Evolutionary conservation across 257 asterid genomes (phyloP), one percentile per base, ranked within the genome.

Genomic region (Osmanthus fragrans): DNA sequence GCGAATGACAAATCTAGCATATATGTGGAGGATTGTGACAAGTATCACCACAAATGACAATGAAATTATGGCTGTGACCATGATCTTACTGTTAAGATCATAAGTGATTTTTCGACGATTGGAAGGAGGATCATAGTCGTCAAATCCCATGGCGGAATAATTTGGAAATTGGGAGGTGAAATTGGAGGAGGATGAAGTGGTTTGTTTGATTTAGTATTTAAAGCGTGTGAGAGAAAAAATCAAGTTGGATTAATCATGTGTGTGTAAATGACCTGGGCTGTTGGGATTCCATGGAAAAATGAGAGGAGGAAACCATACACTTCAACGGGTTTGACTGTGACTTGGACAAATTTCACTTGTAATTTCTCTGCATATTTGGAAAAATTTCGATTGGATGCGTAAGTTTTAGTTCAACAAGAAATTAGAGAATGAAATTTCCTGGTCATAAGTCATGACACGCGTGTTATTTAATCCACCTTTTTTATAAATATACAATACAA

Each of bases 21-120:
- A 94, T 23, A 94, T 23, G 67, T 94, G 97, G 66, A 94, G 96
- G 45, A 90, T 13, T 0, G 87, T 72, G 64, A 91, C 92, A 19
- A 92, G 67, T 7, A 91, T 4, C 11, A 91, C 88, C 4, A 92
- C 94, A 5, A 86, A 34, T 2, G 97, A 84, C 76, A 94, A 72
- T 0, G 98, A 91, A 27, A 90, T 73, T 3, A 94, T 91, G 42
- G 96, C 98, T 0, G 87, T 75, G 75, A 94, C 32, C 96, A 94
- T 86, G 85, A 94, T 91, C 84, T 83, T 90, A 79, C 87, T 87
- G 72, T 90, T 89, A n/a, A 82, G 71, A 49, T 87, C 86, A 74
- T 82, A 73, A 16, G 42, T 77, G 37, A 4, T 47, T 16, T 34
- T 58, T 0, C 27, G 77, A 10, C 16, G 32, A 4, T 32, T 51